Evolutionary conservation across 768 basidiomycete genomes (phyloP), one percentile per base, ranked within the genome.

Genomic region (Clathrus columnatus): DNA sequence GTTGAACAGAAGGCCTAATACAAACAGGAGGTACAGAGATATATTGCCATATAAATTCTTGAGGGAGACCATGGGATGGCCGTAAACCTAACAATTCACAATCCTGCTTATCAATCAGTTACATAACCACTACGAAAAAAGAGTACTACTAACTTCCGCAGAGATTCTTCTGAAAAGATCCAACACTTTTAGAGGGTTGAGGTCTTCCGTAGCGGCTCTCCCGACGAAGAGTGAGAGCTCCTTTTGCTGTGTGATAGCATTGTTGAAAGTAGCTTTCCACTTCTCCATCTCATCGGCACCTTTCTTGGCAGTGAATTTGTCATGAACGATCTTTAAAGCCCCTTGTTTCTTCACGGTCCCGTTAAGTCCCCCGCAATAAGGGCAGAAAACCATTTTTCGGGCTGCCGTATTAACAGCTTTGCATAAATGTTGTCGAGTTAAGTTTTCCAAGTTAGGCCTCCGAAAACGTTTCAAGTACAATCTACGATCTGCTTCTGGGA

Each of bases 21-120:
- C 92, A 94, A 18, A 96, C 92, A 0, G 96, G 96, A 41, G 96
- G 96, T 27, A 99, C 96, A 21, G 93, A 95, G 14, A 99, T 82
- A 68, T 97, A 99, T 69, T 98, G 95, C 95, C 96, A 99, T 50
- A 99, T 82, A 63, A 92, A 96, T 67, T 97, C 89, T 72, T 99
- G 96, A 8, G 96, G 96, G 51, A 96, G 74, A 47, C 95, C 94
- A 64, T 83, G 84, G 14, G 79, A 79, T 1, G 96, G 96, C 56
- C 89, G 83, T 56, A 98, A 69, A 1, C 96, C 95, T 10, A 99
- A 76, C 45, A 99, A 73, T 69, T 99, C 96, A 65, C 91, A 95
- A 63, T 99, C 96, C 90, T 95, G 59, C 28, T 48, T 2, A 43
- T 17, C 14, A 36, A 59, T 17, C 54, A 48, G 46, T 14, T 26